phyloP scores from a whole-genome alignment of 2,329 filamentous ascomycete species.

The Penicillium sp. region DNA sequence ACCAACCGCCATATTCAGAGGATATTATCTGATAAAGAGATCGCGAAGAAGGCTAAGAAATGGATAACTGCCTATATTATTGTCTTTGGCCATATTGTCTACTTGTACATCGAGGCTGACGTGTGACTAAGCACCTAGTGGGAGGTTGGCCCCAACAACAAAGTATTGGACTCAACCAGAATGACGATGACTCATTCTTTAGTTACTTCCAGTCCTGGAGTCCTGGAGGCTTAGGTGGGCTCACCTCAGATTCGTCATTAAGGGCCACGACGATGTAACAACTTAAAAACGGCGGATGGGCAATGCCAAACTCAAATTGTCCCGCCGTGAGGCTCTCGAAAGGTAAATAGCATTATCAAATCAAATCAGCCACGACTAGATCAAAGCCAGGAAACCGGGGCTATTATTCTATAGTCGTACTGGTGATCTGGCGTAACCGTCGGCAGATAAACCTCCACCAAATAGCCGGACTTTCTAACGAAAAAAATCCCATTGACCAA shows the following conservation, averaged over 20 bases:
- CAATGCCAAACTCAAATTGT: not conserved
- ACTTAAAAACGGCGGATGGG: not conserved
- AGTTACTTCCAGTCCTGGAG: too few species aligned
- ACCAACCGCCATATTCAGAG: slow-evolving; percentile 31
- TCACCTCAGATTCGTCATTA: too few species aligned
- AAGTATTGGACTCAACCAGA: too few species aligned
- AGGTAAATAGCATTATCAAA: not conserved
- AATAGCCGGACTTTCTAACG: slow-evolving; percentile 1
- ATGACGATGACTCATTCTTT: too few species aligned
- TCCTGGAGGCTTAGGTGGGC: too few species aligned
- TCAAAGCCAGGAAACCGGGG: not conserved
- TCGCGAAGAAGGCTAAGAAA: not conserved
- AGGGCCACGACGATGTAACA: too few species aligned
- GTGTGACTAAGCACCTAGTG: not conserved
- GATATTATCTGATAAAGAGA: not conserved
- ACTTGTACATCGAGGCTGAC: not conserved
- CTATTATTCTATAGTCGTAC: not conserved
- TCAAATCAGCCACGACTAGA: not conserved
- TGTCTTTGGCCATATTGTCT: not conserved
- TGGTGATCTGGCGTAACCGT: not conserved
- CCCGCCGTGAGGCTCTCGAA: not conserved
- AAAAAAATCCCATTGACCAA: not conserved
- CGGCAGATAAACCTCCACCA: not conserved
- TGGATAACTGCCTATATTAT: too few species aligned
- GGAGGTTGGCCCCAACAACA: too few species aligned